A percentile compares a stretch with the other conserved stretches of the same genome.
Conservation (phyloP, 2,329 filamentous ascomycete genomes). For the Amesomyces nigricolor region DNA sequence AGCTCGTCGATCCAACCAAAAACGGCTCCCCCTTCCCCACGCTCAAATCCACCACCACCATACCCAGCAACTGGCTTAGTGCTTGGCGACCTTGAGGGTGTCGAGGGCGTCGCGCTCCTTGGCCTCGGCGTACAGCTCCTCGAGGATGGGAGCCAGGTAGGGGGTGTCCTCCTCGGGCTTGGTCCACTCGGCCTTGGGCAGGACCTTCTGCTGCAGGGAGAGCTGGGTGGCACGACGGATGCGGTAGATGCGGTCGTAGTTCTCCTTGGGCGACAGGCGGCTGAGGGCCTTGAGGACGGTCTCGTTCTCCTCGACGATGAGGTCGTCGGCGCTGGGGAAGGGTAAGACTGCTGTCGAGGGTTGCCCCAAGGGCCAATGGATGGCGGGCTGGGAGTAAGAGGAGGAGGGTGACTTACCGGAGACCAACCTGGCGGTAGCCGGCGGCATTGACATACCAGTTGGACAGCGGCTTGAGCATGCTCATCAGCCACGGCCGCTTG, state of each 20-base stretch:
- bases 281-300: conserved; percentile 80
- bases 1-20: neutral
- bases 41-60: neutral
- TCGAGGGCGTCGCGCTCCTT: conserved; percentile 50
- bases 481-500: conserved; percentile 80
- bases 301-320: conserved; percentile 90
- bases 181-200: conserved; percentile 57
- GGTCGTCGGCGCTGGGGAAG: conserved; percentile 72
- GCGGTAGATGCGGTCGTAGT: conserved; percentile 96
- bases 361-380: neutral
- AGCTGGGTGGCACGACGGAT: conserved; percentile 89
- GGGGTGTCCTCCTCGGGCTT: conserved; percentile 51
- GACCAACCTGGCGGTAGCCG: conserved; percentile 87
- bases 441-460: conserved; percentile 85
- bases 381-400: neutral
- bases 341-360: neutral
- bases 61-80: conserved; percentile 28
- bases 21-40: neutral
- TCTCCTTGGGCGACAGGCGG: conserved; percentile 82
- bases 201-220: conserved; percentile 58
- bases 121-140: conserved; percentile 43
- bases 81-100: conserved; percentile 46
- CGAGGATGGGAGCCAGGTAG: conserved; percentile 50
- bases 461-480: conserved; percentile 72
- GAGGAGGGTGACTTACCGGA: conserved; percentile 56